Evolutionary conservation across 2,329 filamentous ascomycete species (phyloP).

Genomic region (Fusarium udum): DNA sequence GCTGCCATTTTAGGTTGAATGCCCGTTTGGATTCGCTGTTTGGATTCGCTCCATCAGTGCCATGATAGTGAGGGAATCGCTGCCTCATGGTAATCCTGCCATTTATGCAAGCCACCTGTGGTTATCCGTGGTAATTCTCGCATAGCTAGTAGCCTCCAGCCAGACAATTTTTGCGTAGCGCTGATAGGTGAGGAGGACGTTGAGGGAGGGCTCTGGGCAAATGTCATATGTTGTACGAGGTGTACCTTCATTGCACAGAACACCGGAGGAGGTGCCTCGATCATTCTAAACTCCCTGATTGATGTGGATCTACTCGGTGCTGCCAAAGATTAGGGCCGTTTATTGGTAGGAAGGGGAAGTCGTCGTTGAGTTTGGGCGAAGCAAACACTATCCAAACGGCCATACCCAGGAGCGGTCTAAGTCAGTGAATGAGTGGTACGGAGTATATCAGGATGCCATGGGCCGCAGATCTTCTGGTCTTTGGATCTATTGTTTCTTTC

Average conservation of each 20-base stretch:
- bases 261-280: slow-evolving; percentile 21
- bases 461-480: slow-evolving; percentile 26
- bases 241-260: slow-evolving; percentile 15
- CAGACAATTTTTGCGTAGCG: slow-evolving; percentile 20
- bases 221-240: slow-evolving; percentile 41
- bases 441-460: slow-evolving; percentile 39
- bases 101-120: slow-evolving; percentile 26
- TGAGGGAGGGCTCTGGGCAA: slow-evolving; percentile 24
- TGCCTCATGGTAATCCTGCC: slow-evolving; percentile 26
- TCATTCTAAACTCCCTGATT: slow-evolving; percentile 6
- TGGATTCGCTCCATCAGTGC: slow-evolving; percentile 10
- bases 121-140: slow-evolving; percentile 13
- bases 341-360: slow-evolving; percentile 20
- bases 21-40: slow-evolving; percentile 28
- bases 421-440: slow-evolving; percentile 42
- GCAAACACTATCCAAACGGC: slow-evolving; percentile 35
- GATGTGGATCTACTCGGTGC: slow-evolving; percentile 20
- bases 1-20: neutral
- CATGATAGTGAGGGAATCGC: slow-evolving; percentile 9
- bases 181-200: slow-evolving; percentile 7
- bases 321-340: slow-evolving; percentile 26
- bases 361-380: slow-evolving; percentile 7
- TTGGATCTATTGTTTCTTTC: slow-evolving; percentile 11
- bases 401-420: slow-evolving; percentile 33
- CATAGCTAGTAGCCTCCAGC: slow-evolving; percentile 21